Evolutionary conservation across 805 yeast genomes (phyloP), one percentile per base, ranked within the genome.

Genomic region (Metschnikowia similis): DNA sequence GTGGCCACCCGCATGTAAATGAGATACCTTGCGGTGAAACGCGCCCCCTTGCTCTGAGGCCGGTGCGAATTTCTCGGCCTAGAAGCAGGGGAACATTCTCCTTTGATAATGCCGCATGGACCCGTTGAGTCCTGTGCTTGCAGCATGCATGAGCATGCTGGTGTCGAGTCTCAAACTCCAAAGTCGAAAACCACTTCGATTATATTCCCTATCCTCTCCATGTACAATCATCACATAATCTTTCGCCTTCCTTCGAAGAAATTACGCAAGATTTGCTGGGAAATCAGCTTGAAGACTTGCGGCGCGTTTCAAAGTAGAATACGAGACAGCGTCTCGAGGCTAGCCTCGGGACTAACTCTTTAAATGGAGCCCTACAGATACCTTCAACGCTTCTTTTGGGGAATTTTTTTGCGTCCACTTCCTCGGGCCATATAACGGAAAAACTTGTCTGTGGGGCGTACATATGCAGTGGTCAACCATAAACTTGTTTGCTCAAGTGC

Each of bases 41-140:
- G 4, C 29, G 34, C 14, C 37, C 21, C 21, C 45, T 31, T 41
- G 30, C 6, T 26, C 8, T 21, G 37, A 13, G 21, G 8, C 31
- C 37, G 17, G 31, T 26, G n/a, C n/a, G 11, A 9, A 32, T 41
- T 26, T 39, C 42, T 39, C 26, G 45, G 45, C 45, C 37, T 41
- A 41, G 34, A 41, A 41, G 37, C 34, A 34, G 14, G 36, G 35
- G n/a, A n/a, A 41, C 34, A 41, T 27, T 41, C 37, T 29, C 42
- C 14, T 14, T 14, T 29, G 42, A 14, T 39, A 39, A 39, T 29
- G 42, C 42, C 34, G 42, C 42, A 39, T 39, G 26, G 21, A 28
- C 42, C 32, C 42, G 42, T 39, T 39, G 42, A 13, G 42, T 39
- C 42, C 26, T 8, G 31, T 13, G 10, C 42, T 26, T 28, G 26